These are phyloP conservation scores for Elongisporangium undulatum DNA, from an alignment of 352 stramenopile species.

Conservation along the genomic window DNA sequence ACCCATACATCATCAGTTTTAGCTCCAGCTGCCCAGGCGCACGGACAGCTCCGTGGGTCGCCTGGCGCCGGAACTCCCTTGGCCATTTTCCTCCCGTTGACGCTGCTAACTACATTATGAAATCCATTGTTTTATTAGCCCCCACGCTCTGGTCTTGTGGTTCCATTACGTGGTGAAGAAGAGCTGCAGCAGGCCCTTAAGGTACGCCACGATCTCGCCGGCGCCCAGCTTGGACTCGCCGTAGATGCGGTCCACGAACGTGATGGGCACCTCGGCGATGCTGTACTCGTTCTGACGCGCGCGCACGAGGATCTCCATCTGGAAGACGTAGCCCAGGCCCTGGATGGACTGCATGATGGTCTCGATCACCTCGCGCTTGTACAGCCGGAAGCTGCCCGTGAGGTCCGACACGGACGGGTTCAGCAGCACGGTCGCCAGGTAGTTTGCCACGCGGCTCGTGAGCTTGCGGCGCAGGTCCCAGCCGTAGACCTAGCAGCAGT, in stretches of 20 bases:
- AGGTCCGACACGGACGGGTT: slow-evolving; percentile 95
- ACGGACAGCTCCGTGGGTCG: neutral
- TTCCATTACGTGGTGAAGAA: slow-evolving; percentile 92
- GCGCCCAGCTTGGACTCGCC: slow-evolving; percentile 97
- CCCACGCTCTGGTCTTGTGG: neutral
- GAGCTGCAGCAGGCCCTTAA: slow-evolving; percentile 94
- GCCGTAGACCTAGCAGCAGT: slow-evolving; percentile 79
- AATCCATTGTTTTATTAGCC: slow-evolving; percentile 1
- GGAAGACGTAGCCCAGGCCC: slow-evolving; percentile 96
- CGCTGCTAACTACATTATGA: neutral
- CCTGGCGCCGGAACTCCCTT: neutral
- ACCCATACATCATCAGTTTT: slow-evolving; percentile 2
- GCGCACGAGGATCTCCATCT: slow-evolving; percentile 98
- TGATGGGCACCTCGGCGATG: slow-evolving; percentile 96
- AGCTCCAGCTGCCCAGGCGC: neutral
- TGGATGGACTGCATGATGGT: slow-evolving; percentile 91
- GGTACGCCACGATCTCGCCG: slow-evolving; percentile 96
- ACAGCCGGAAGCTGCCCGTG: slow-evolving; percentile 97
- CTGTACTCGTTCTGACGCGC: slow-evolving; percentile 89
- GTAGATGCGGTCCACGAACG: slow-evolving; percentile 99
- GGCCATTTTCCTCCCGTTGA: neutral
- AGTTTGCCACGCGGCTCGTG: slow-evolving; percentile 96
- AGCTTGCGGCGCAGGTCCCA: slow-evolving; percentile 97
- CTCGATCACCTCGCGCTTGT: slow-evolving; percentile 94
- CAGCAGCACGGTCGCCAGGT: slow-evolving; percentile 95